Conservation (phyloP, 495 filamentous ascomycete species). For the Lasiosphaeris hirsuta region DNA sequence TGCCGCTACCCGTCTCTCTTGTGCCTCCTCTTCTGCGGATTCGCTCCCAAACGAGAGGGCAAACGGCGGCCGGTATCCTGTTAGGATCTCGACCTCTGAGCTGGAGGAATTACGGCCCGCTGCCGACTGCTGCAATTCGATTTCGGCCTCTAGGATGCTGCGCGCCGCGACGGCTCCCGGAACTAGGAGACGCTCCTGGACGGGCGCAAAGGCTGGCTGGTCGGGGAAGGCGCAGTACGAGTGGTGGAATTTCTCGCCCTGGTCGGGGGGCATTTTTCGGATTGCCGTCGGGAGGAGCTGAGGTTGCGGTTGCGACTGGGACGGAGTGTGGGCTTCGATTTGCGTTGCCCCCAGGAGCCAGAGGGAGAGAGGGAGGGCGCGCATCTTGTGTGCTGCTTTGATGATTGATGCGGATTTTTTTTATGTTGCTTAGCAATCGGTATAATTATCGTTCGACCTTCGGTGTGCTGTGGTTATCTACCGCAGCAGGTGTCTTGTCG, state of each 20-base stretch:
- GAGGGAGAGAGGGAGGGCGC: constrained; percentile 47
- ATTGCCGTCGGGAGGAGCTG: constrained; percentile 44
- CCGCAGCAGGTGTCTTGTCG: no score
- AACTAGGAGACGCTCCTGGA: constrained; percentile 9
- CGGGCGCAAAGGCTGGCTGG: constrained; percentile 14
- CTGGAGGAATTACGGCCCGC: not conserved
- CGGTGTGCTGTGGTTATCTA: no score
- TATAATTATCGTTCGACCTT: not conserved
- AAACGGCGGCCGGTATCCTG: no score
- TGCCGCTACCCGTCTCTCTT: no score
- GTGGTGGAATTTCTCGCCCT: constrained; percentile 80
- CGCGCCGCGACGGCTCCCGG: constrained; percentile 17
- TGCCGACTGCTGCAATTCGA: not conserved
- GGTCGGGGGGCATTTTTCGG: constrained; percentile 76
- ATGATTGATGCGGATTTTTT: not conserved
- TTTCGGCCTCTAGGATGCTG: constrained; percentile 9
- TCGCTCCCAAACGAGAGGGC: no score
- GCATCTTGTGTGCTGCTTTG: constrained; percentile 39
- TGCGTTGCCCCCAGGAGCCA: constrained; percentile 44
- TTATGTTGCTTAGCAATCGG: not conserved
- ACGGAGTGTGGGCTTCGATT: constrained; percentile 26
- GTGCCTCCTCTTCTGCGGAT: no score
- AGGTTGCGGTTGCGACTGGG: constrained; percentile 1
- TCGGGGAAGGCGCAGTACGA: constrained; percentile 52
- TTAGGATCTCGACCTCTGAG: no score